Evolutionary conservation across 345 rosid genomes (phyloP), one percentile per base, ranked within the genome.

Genomic region (Lumnitzera littorea): DNA sequence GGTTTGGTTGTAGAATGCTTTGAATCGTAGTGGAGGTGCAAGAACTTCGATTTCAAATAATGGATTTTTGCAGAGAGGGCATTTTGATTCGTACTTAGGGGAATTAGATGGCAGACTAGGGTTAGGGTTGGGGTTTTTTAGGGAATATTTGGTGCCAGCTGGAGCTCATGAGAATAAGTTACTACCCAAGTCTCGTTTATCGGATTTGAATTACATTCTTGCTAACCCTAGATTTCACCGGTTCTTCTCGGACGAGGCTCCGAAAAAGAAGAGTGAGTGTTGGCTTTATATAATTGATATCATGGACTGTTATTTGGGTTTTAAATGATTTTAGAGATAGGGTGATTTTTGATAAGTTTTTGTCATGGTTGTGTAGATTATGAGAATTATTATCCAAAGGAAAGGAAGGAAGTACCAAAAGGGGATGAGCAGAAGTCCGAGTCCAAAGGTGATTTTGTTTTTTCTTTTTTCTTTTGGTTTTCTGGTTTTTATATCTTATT

Each of bases 301-400:
- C 24, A 50, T 0, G 48, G 24, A 12, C 20, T 41, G 60, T 51
- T 50, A 47, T 56, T 25, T 43, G 50, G 43, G 41, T 48, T 24
- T 17, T 60, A 24, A 50, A n/a, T 25, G 48, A 16, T 53, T 60
- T 24, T 15, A 14, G 57, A 13, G 27, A 57, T n/a, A 24, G 13
- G 14, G n/a, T 23, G 23, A 3, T 41, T 53, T 8, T 36, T 16
- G 46, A 54, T 46, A 2, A 41, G 13, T 15, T 48, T 15, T 52
- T 36, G 3, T 25, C 16, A 7, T 56, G 41, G 41, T 17, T 13
- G 58, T 70, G 71, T 79, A 91, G 99, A 94, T 76, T 88, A 83
- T 74, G 97, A 88, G 76, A 90, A 83, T 51, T 94, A 81, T 67
- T 83, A 72, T 57, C 97, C 95, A 0, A 88, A 94, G 79, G 97